A percentile compares a stretch with the other conserved stretches of the same genome.
These are phyloP conservation scores for Ormosia semicastrata DNA, from an alignment of 306 rosid species.

Conservation along the genomic window DNA sequence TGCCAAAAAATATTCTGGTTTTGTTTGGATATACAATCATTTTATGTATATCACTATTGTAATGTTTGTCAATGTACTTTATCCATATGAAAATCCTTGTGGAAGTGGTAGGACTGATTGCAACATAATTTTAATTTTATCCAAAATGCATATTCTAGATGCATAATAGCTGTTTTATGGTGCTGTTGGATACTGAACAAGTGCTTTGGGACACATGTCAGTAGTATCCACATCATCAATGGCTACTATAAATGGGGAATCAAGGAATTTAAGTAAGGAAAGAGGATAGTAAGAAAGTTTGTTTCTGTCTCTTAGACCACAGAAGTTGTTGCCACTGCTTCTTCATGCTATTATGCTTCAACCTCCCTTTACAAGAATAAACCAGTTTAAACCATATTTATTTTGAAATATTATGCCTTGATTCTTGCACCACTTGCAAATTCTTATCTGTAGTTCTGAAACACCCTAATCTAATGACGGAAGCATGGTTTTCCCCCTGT, in stretches of 20 bases:
- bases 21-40: background rate
- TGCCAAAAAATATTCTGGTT: background rate
- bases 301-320: background rate
- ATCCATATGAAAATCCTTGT: background rate
- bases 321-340: slow-evolving; percentile 8
- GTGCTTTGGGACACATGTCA: background rate
- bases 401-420: background rate
- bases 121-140: background rate
- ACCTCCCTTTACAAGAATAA: background rate
- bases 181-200: background rate
- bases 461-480: background rate
- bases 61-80: background rate
- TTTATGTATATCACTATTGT: background rate
- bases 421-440: background rate
- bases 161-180: background rate
- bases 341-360: background rate
- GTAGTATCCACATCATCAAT: background rate
- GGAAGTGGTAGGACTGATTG: background rate
- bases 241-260: background rate
- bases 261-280: background rate
- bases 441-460: slow-evolving; percentile 4
- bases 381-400: background rate
- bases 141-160: slow-evolving; percentile 10
- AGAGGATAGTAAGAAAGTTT: background rate
- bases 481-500: background rate